These are phyloP conservation scores for Colletotrichum falcatum DNA, from an alignment of 2,329 filamentous ascomycete genomes.

Conservation along the genomic window DNA sequence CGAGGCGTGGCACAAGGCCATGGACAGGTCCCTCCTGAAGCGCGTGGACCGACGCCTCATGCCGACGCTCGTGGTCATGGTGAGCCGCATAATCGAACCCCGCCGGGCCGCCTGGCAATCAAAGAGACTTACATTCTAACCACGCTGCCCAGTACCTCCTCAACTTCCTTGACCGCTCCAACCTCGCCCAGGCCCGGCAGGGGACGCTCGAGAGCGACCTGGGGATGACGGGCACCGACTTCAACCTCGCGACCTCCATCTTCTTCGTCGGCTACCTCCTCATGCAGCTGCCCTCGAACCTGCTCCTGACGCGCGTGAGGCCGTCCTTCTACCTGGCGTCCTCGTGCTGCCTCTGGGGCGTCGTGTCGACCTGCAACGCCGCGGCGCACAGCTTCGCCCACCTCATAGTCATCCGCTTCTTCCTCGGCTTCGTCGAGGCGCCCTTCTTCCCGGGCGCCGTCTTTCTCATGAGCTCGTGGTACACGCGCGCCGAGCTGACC, in stretches of 20 bases:
- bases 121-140: neutral
- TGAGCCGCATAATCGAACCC: slow-evolving; percentile 50
- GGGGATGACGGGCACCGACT: slow-evolving; percentile 66
- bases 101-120: slow-evolving; percentile 50
- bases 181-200: slow-evolving; percentile 66
- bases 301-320: slow-evolving; percentile 64
- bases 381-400: slow-evolving; percentile 56
- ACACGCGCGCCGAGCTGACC: slow-evolving; percentile 57
- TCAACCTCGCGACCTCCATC: slow-evolving; percentile 66
- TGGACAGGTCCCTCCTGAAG: slow-evolving; percentile 51
- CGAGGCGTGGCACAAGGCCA: slow-evolving; percentile 31
- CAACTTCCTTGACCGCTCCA: slow-evolving; percentile 66
- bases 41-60: slow-evolving; percentile 66
- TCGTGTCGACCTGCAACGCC: slow-evolving; percentile 60
- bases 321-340: slow-evolving; percentile 65
- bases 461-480: slow-evolving; percentile 61
- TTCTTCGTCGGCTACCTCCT: slow-evolving; percentile 70
- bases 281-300: slow-evolving; percentile 72
- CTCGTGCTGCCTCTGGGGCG: slow-evolving; percentile 58
- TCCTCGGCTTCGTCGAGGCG: slow-evolving; percentile 58
- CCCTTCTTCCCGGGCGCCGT: slow-evolving; percentile 64
- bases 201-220: slow-evolving; percentile 66
- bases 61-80: slow-evolving; percentile 61
- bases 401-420: slow-evolving; percentile 60
- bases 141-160: slow-evolving; percentile 51